Evolutionary conservation across 1,284 basidiomycete species (phyloP).

Genomic region (Cryptococcus jaspeensis): DNA sequence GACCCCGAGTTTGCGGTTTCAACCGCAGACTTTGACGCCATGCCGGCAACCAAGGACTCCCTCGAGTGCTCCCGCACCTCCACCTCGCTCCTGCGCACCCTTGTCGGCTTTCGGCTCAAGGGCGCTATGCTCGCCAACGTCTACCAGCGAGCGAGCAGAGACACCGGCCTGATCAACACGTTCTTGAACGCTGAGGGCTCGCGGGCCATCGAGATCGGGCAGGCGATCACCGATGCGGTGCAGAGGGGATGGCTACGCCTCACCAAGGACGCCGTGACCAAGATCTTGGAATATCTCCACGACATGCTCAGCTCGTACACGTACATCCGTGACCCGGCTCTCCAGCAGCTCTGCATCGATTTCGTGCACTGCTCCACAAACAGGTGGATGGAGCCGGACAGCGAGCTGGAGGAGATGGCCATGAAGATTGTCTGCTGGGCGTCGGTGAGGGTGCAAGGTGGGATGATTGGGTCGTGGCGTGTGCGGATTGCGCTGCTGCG

Average conservation of each 20-base stretch:
- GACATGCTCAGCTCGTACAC: conserved; percentile 61
- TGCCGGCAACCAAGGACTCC: conserved; percentile 37
- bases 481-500: conserved; percentile 64
- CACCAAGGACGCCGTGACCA: conserved; percentile 56
- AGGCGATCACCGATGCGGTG: conserved; percentile 61
- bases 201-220: conserved; percentile 61
- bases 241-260: conserved; percentile 60
- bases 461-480: conserved; percentile 63
- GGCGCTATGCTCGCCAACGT: conserved; percentile 55
- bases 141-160: conserved; percentile 61
- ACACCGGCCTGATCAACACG: conserved; percentile 63
- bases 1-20: conserved; percentile 68
- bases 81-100: conserved; percentile 19
- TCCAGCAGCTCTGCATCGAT: conserved; percentile 61
- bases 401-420: conserved; percentile 56
- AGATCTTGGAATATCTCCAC: conserved; percentile 60
- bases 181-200: conserved; percentile 58
- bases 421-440: conserved; percentile 60
- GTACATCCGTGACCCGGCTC: conserved; percentile 59
- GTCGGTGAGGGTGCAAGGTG: conserved; percentile 52
- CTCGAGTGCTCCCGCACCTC: conserved; percentile 32
- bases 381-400: conserved; percentile 61
- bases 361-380: conserved; percentile 66
- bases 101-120: conserved; percentile 54
- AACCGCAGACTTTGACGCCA: conserved; percentile 48